Percentiles rank a stretch among this genome's conserved stretches.
Evolutionary conservation across 495 filamentous ascomycete genomes (phyloP).

Genomic region (Penicillium argentinense): DNA sequence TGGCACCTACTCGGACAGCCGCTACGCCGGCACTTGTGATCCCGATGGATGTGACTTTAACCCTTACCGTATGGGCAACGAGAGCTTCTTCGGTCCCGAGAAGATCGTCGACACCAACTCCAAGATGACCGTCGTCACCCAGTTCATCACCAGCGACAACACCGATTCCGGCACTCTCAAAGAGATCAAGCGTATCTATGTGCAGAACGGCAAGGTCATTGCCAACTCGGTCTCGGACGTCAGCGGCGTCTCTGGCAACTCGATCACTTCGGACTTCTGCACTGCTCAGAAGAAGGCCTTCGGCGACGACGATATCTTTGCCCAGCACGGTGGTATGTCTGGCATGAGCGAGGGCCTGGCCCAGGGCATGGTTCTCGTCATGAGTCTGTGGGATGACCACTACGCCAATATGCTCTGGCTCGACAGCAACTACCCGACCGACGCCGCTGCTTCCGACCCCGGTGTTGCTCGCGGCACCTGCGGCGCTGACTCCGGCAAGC

Average conservation of each 20-base stretch:
- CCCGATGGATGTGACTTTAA: conserved; percentile 81
- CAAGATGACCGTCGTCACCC: conserved; percentile 67
- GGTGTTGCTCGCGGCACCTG: conserved; percentile 74
- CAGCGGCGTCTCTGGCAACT: conserved; percentile 51
- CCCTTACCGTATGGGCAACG: conserved; percentile 65
- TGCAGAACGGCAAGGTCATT: conserved; percentile 66
- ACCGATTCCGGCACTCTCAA: conserved; percentile 54
- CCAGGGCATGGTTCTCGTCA: conserved; percentile 68
- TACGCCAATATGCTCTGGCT: conserved; percentile 81
- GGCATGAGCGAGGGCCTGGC: conserved; percentile 57
- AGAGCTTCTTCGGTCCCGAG: conserved; percentile 60
- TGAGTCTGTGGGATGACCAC: conserved; percentile 81
- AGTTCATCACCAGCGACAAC: conserved; percentile 62
- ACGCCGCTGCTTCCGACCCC: conserved; percentile 51
- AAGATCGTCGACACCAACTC: conserved; percentile 62
- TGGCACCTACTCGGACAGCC: conserved; percentile 39
- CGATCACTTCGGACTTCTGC: conserved; percentile 64
- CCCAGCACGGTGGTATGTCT: conserved; percentile 56
- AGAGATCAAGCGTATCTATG: conserved; percentile 71
- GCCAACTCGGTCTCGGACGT: conserved; percentile 55
- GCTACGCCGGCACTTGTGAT: conserved; percentile 63
- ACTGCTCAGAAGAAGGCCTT: conserved; percentile 58
- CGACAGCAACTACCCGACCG: conserved; percentile 70
- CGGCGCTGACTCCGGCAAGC: conserved; percentile 61
- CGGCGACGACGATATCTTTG: conserved; percentile 60